Evolutionary conservation across 1,139 yeast genomes (phyloP).

Genomic region (Candida sojae): DNA sequence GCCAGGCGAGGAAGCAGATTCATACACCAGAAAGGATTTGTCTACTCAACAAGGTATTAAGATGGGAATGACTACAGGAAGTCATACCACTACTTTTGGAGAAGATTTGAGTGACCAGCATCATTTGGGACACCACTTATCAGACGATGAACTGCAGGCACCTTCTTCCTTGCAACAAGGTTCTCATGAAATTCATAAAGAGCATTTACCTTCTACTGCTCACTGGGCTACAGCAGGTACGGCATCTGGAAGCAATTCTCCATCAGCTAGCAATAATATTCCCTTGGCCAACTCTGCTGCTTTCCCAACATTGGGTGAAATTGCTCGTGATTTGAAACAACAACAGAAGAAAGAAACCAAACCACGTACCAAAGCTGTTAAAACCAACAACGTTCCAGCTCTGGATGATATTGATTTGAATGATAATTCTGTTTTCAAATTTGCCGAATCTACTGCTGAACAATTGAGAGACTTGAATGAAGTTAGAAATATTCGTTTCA

Average conservation of each 20-base stretch:
- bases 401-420: slow-evolving; percentile 46
- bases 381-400: slow-evolving; percentile 23
- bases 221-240: slow-evolving; percentile 50
- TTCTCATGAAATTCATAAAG: slow-evolving; percentile 10
- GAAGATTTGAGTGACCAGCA: slow-evolving; percentile 7
- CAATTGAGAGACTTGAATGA: slow-evolving; percentile 33
- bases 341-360: slow-evolving; percentile 31
- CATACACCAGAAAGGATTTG: slow-evolving; percentile 90
- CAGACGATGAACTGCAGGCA: slow-evolving; percentile 17
- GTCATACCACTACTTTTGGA: slow-evolving; percentile 13
- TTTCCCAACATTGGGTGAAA: slow-evolving; percentile 74
- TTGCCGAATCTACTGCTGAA: slow-evolving; percentile 39
- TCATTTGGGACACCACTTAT: slow-evolving; percentile 9
- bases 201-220: slow-evolving; percentile 56
- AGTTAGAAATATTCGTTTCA: slow-evolving; percentile 34
- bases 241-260: slow-evolving; percentile 29
- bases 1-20: slow-evolving; percentile 99
- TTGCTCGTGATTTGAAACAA: slow-evolving; percentile 47
- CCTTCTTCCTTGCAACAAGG: slow-evolving; percentile 9
- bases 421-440: slow-evolving; percentile 36
- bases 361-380: slow-evolving; percentile 24
- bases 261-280: slow-evolving; percentile 36
- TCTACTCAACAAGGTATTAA: slow-evolving; percentile 76
- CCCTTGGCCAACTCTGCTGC: slow-evolving; percentile 56
- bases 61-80: slow-evolving; percentile 44